Base-by-base conservation (phyloP, 495 filamentous ascomycete species). In the Penicillium macrosclerotiorum region DNA sequence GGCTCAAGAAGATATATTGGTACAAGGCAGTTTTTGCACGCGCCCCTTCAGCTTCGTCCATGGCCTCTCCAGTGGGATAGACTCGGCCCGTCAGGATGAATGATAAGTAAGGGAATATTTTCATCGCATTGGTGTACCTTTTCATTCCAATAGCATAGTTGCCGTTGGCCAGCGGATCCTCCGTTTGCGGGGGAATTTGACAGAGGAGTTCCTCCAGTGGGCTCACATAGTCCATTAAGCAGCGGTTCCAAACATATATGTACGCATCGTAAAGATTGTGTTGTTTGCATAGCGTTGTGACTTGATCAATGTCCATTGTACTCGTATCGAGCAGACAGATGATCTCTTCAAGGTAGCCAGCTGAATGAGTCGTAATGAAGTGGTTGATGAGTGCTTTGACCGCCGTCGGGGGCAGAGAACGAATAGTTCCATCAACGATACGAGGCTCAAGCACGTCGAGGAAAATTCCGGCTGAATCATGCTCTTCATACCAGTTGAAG, bases 241-340 rank as follows among this genome's bases (percentile, higher is more conserved):
- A 90, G 62, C 88, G 85, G 40, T 93, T 96, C 92, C 93, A 98
- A 45, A 97, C 88, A 64, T 97, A 97, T 37, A 96, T 88, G 53
- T 95, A 81, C 8, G 94, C 93, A 71, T 98, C 94, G 55, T 95
- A 97, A 5, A 98, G 81, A 40, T 85, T 79, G 55, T 96, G 81
- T 50, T 89, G 83, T 55, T 90, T 93, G 75, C 94, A 98, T 3
- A 98, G 77, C 12, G 79, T 81, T 0, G 90, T 95, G 36, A 92
- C 81, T 61, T 96, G 90, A 56, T 98, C 90, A 57, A 97, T 85
- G 55, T 98, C 93, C 67, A 97, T 84, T 3, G 89, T 96, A 7
- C 78, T 71, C 0, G 93, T 92, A 55, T 95, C 87, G 66, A 98
- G 82, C 37, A 90, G 82, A 53, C 94, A 97, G 16, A 98, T 85